These are phyloP conservation scores for Lichtheimia ornata DNA, from an alignment of 371 early-diverging fungal genomes.

Conservation along the genomic window DNA sequence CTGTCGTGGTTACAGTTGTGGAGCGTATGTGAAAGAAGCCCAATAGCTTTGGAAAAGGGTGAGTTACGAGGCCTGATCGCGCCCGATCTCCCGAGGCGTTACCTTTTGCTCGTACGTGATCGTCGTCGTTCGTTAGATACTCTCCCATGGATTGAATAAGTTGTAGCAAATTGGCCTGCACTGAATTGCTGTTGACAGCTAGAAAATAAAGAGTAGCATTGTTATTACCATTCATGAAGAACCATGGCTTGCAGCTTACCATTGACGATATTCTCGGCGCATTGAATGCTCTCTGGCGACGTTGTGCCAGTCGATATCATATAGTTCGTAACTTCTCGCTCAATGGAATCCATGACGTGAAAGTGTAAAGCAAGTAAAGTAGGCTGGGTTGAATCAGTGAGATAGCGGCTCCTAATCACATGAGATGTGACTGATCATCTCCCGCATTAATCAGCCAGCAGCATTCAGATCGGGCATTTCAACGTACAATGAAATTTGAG, in stretches of 20 bases:
- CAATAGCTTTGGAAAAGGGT: slow-evolving; percentile 33
- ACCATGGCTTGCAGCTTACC: slow-evolving; percentile 18
- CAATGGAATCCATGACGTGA: slow-evolving; percentile 21
- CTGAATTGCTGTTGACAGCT: slow-evolving; percentile 42
- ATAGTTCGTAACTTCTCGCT: slow-evolving; percentile 45
- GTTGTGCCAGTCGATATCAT: slow-evolving; percentile 39
- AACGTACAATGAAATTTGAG: too few relatives aligned
- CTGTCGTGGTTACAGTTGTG: slow-evolving; percentile 33
- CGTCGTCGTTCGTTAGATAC: slow-evolving; percentile 81
- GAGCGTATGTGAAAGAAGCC: slow-evolving; percentile 55
- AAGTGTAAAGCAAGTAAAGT: not conserved
- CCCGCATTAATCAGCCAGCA: too few relatives aligned
- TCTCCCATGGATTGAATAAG: slow-evolving; percentile 83
- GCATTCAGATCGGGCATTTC: too few relatives aligned
- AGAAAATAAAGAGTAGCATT: not conserved
- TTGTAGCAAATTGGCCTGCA: slow-evolving; percentile 51
- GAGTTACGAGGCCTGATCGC: not conserved
- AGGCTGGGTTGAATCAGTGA: not conserved
- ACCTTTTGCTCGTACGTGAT: slow-evolving; percentile 86
- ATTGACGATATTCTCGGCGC: slow-evolving; percentile 27
- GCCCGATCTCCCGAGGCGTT: slow-evolving; percentile 2
- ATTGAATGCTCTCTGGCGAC: slow-evolving; percentile 35
- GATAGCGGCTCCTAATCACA: too few relatives aligned
- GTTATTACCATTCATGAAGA: slow-evolving; percentile 19
- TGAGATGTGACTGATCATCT: too few relatives aligned